Evolutionary conservation across 2,329 filamentous ascomycete genomes (phyloP).

Genomic region (Fusarium illudens): DNA sequence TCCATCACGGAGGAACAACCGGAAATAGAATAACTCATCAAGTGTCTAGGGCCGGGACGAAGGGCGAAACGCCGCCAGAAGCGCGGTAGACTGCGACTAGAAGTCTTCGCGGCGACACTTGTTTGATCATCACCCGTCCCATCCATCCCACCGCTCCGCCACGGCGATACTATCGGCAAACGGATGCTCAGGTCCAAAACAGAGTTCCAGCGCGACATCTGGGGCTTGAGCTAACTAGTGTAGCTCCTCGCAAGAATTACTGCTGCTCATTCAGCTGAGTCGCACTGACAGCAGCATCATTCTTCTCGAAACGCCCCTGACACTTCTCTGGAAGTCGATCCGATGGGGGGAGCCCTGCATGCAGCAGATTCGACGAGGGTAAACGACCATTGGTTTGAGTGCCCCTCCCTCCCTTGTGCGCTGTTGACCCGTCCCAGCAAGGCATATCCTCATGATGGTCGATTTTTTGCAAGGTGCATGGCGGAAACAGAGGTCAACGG

Average conservation of each 20-base stretch:
- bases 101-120: constrained; percentile 19
- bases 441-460: constrained; percentile 18
- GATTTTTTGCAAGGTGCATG: constrained; percentile 19
- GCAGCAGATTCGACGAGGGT: constrained; percentile 23
- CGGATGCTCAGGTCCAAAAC: constrained; percentile 3
- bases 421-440: constrained; percentile 22
- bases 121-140: constrained; percentile 17
- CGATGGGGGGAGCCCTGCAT: constrained; percentile 26
- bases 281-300: constrained; percentile 5
- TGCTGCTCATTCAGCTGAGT: constrained; percentile 8
- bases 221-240: neutral
- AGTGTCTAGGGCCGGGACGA: constrained; percentile 26
- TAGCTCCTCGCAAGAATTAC: constrained; percentile 1
- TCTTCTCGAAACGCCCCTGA: constrained; percentile 31
- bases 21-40: constrained; percentile 31
- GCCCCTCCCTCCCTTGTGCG: constrained; percentile 1
- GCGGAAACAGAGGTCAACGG: constrained; percentile 2
- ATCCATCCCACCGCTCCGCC: constrained; percentile 7
- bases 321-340: constrained; percentile 32
- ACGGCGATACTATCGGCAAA: constrained; percentile 25
- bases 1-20: constrained; percentile 21
- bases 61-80: constrained; percentile 37
- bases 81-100: constrained; percentile 31
- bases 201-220: neutral
- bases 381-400: constrained; percentile 19